Evolutionary conservation across 352 stramenopile genomes (phyloP).

Genomic region (Phytophthora kernoviae): DNA sequence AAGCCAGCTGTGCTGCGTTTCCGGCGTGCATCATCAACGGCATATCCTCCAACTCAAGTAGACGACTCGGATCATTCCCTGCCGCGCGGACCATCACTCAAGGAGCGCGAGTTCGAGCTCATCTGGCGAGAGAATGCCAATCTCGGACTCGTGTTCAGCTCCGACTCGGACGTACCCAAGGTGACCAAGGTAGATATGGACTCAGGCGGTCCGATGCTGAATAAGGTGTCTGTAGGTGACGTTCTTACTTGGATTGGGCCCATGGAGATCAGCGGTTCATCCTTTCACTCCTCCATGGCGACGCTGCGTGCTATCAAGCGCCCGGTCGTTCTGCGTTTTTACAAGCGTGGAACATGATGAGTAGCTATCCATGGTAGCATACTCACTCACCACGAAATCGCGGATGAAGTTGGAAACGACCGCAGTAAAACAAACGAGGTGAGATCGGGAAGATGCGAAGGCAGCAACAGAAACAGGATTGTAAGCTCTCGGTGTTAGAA

Average conservation of each 20-base stretch:
- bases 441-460: slow-evolving; percentile 16
- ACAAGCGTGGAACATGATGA: slow-evolving; percentile 43
- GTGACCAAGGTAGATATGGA: slow-evolving; percentile 87
- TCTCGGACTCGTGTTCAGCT: slow-evolving; percentile 85
- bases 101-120: slow-evolving; percentile 80
- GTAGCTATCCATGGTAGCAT: slow-evolving; percentile 8
- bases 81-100: slow-evolving; percentile 58
- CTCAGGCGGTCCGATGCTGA: slow-evolving; percentile 70
- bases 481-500: slow-evolving; percentile 46
- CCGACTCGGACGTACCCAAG: slow-evolving; percentile 72
- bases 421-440: slow-evolving; percentile 29
- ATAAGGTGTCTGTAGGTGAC: slow-evolving; percentile 75
- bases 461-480: slow-evolving; percentile 35
- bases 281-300: slow-evolving; percentile 88
- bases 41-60: slow-evolving; percentile 29
- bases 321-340: slow-evolving; percentile 83
- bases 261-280: slow-evolving; percentile 76
- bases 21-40: slow-evolving; percentile 45
- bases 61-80: slow-evolving; percentile 58
- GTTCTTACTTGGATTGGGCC: slow-evolving; percentile 79
- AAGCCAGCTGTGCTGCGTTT: slow-evolving; percentile 78
- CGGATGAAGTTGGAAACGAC: slow-evolving; percentile 25
- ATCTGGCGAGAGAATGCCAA: slow-evolving; percentile 87
- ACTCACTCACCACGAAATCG: slow-evolving; percentile 20
- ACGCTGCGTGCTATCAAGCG: slow-evolving; percentile 82